phyloP scores from a whole-genome alignment of 2,329 filamentous ascomycete genomes.

The Cladosporium sp. region DNA sequence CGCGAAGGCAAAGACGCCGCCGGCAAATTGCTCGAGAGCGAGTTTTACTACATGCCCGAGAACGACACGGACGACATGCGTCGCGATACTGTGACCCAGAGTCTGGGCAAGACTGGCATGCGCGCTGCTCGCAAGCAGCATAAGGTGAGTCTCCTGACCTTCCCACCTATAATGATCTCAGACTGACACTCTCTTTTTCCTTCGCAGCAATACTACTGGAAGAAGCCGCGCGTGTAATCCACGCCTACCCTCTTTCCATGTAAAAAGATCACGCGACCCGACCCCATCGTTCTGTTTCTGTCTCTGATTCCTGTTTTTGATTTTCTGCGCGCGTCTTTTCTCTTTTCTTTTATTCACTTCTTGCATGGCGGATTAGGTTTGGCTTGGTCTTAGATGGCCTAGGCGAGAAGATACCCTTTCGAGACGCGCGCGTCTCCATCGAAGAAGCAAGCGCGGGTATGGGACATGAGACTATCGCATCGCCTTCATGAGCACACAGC shows the following conservation, averaged over 20 bases:
- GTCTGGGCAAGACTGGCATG: conserved; percentile 82
- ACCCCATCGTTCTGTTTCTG: conserved; percentile 2
- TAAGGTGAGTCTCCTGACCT: conserved; percentile 63
- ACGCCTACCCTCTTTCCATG: not conserved
- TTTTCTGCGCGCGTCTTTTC: not conserved
- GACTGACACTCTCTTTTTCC: conserved; percentile 15
- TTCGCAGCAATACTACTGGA: conserved; percentile 67
- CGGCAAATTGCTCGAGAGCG: conserved; percentile 87
- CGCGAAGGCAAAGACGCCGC: conserved; percentile 95
- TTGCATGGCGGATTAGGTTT: conserved; percentile 9
- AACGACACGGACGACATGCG: conserved; percentile 75
- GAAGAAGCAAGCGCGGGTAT: too few species aligned
- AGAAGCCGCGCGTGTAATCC: conserved; percentile 47
- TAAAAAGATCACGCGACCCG: not conserved
- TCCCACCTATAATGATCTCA: not conserved
- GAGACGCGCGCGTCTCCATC: not conserved
- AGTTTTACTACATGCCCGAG: conserved; percentile 95
- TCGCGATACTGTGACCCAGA: conserved; percentile 76
- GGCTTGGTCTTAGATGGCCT: not conserved
- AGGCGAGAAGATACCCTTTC: conserved; percentile 9
- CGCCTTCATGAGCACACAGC: not conserved
- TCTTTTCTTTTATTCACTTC: conserved; percentile 5
- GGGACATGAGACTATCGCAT: not conserved
- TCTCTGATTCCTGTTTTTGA: too few species aligned
- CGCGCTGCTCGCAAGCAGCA: conserved; percentile 91